phyloP scores from a whole-genome alignment of 768 basidiomycete species.

The Suillus placidus region DNA sequence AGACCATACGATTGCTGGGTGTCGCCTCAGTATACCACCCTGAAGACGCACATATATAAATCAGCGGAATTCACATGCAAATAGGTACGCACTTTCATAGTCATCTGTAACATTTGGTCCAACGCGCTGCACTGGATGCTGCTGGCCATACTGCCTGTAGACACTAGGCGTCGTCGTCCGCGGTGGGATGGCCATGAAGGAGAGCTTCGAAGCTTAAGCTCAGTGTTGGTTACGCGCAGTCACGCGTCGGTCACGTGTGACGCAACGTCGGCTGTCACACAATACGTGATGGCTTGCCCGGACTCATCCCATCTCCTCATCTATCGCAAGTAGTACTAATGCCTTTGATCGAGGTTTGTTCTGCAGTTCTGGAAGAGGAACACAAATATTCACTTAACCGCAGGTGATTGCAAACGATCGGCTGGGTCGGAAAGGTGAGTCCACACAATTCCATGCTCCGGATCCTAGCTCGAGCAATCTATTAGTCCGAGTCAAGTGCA shows the following conservation, averaged over 20 bases:
- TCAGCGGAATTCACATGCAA: slow-evolving; percentile 4
- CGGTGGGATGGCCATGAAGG: slow-evolving; percentile 34
- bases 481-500: slow-evolving; percentile 93
- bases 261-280: slow-evolving; percentile 2
- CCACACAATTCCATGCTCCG: background rate
- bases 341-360: slow-evolving; percentile 57
- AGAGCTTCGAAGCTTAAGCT: slow-evolving; percentile 4
- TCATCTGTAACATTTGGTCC: slow-evolving; percentile 64
- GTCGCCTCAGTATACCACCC: slow-evolving; percentile 87
- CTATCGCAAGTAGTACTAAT: slow-evolving; percentile 29
- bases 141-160: slow-evolving; percentile 32
- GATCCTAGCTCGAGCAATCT: slow-evolving; percentile 15
- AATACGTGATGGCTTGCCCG: background rate
- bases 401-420: slow-evolving; percentile 96
- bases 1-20: slow-evolving; percentile 85
- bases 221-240: slow-evolving; percentile 20
- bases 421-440: slow-evolving; percentile 86
- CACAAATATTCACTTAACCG: slow-evolving; percentile 15
- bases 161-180: slow-evolving; percentile 23
- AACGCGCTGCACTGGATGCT: slow-evolving; percentile 20
- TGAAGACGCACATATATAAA: slow-evolving; percentile 33
- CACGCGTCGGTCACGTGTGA: slow-evolving; percentile 28
- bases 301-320: background rate
- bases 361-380: background rate
- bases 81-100: slow-evolving; percentile 65